Evolutionary conservation across 352 stramenopile genomes (phyloP).

Genomic region (Phytophthora colocasiae): DNA sequence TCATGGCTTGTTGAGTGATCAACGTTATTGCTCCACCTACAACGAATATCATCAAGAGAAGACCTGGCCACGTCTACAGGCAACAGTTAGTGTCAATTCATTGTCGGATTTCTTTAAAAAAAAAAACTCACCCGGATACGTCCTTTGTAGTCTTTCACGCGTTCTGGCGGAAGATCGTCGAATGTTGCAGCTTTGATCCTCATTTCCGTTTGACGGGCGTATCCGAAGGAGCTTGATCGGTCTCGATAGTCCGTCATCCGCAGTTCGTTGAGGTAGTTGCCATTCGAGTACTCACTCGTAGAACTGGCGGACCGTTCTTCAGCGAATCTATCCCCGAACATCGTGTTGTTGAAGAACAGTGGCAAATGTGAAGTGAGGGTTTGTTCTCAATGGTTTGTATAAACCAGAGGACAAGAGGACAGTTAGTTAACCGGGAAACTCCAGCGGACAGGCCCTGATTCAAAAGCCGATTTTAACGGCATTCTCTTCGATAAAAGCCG

Average conservation of each 20-base stretch:
- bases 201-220: conserved; percentile 58
- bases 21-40: conserved; percentile 40
- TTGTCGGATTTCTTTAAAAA: too few species aligned
- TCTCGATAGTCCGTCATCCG: conserved; percentile 1
- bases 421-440: neutral
- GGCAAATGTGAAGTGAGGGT: too few species aligned
- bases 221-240: neutral
- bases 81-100: too few species aligned
- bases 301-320: neutral
- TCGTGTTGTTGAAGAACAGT: too few species aligned
- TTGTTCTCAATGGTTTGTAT: too few species aligned
- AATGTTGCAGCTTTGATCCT: conserved; percentile 56
- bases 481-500: neutral
- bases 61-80: conserved; percentile 62
- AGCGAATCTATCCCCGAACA: too few species aligned
- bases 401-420: too few species aligned
- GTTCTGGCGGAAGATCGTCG: conserved; percentile 46
- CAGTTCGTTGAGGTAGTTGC: conserved; percentile 18
- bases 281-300: conserved; percentile 33
- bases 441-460: conserved; percentile 1
- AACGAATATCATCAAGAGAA: conserved; percentile 58
- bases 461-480: neutral
- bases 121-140: conserved; percentile 15
- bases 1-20: conserved; percentile 48
- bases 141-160: conserved; percentile 71